phyloP scores from a whole-genome alignment of 805 yeast species.

The Starmerella khaoyaiensis region DNA sequence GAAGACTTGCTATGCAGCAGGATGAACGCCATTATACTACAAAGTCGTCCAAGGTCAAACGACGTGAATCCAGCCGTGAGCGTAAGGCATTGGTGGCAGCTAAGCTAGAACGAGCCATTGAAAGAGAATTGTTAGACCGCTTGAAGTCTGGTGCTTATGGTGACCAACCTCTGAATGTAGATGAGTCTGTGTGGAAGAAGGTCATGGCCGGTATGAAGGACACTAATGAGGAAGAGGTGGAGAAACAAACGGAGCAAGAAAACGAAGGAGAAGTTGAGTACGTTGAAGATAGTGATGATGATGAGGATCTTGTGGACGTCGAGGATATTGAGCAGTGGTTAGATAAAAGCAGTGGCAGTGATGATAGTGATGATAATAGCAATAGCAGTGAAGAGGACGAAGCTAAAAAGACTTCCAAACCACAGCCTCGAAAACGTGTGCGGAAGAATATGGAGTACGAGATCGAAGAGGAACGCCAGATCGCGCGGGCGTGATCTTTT shows the following conservation, averaged over 20 bases:
- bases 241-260: slow-evolving; percentile 35
- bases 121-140: slow-evolving; percentile 86
- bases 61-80: slow-evolving; percentile 90
- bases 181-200: slow-evolving; percentile 89
- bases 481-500: slow-evolving; percentile 14
- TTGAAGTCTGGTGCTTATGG: slow-evolving; percentile 97
- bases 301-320: slow-evolving; percentile 59
- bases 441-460: slow-evolving; percentile 60
- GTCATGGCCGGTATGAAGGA: slow-evolving; percentile 68
- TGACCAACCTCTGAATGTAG: slow-evolving; percentile 93
- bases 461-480: slow-evolving; percentile 36
- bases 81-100: slow-evolving; percentile 96
- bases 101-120: slow-evolving; percentile 89
- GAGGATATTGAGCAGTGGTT: slow-evolving; percentile 87
- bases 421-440: slow-evolving; percentile 21
- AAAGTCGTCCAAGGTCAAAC: slow-evolving; percentile 80
- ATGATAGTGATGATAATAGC: slow-evolving; percentile 21
- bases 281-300: slow-evolving; percentile 78
- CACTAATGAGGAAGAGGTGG: slow-evolving; percentile 45
- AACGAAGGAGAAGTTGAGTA: slow-evolving; percentile 48
- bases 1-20: slow-evolving; percentile 79
- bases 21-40: slow-evolving; percentile 84
- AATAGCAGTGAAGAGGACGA: slow-evolving; percentile 25
- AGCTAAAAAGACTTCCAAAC: slow-evolving; percentile 31
- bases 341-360: slow-evolving; percentile 27